Percentiles rank a stretch among this genome's conserved stretches.
These are phyloP conservation scores for Tympanopsis confertula DNA, from an alignment of 2,329 filamentous ascomycete genomes.

Conservation along the genomic window DNA sequence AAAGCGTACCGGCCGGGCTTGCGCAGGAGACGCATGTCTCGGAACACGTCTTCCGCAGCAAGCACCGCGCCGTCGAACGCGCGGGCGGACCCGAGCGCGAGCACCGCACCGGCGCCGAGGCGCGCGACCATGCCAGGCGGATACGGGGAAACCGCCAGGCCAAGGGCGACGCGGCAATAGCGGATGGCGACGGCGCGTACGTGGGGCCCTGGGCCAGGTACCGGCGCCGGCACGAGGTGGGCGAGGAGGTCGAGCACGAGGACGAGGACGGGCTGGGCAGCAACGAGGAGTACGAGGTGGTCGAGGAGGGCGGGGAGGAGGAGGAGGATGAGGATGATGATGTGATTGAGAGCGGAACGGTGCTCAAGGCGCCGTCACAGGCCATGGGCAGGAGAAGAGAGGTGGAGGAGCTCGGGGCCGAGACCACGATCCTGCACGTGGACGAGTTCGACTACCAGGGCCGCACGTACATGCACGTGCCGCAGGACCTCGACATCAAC, in stretches of 20 bases:
- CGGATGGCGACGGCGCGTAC: constrained; percentile 80
- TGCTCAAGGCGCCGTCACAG: constrained; percentile 41
- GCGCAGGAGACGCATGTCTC: constrained; percentile 83
- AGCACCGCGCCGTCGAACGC: constrained; percentile 73
- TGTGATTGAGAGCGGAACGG: constrained; percentile 50
- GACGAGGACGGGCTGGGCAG: constrained; percentile 64
- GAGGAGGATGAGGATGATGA: constrained; percentile 62
- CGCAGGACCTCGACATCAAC: constrained; percentile 79
- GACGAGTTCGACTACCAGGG: constrained; percentile 83
- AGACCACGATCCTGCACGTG: constrained; percentile 83
- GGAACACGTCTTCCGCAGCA: constrained; percentile 78
- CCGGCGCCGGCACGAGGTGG: constrained; percentile 44
- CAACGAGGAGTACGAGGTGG: constrained; percentile 68
- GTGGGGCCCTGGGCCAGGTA: constrained; percentile 92
- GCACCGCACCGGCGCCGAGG: constrained; percentile 36
- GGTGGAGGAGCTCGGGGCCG: constrained; percentile 46
- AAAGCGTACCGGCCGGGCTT: constrained; percentile 73
- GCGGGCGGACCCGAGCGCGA: constrained; percentile 45
- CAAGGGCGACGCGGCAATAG: constrained; percentile 73
- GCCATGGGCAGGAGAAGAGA: constrained; percentile 35
- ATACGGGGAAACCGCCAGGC: constrained; percentile 67
- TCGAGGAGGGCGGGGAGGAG: constrained; percentile 39
- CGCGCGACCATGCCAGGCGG: constrained; percentile 60
- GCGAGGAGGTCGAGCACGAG: constrained; percentile 60
- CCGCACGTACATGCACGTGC: constrained; percentile 93